phyloP scores from a whole-genome alignment of 2,329 filamentous ascomycete species.

The Epichloe sibirici region DNA sequence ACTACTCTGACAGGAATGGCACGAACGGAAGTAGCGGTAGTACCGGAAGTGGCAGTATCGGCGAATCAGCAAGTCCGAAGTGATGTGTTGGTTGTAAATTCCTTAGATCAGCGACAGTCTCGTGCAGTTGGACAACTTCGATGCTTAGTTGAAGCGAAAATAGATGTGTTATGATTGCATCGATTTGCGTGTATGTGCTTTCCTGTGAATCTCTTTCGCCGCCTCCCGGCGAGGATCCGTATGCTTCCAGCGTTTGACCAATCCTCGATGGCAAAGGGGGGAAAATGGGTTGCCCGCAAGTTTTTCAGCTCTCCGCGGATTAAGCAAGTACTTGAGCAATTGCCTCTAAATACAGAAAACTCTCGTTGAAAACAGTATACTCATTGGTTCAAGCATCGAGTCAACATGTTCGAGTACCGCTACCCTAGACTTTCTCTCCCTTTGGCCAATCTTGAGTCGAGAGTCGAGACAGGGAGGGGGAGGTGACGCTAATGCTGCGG shows the following conservation, averaged over 20 bases:
- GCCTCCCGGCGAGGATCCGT: too few species aligned
- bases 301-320: too few species aligned
- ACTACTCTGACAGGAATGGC: constrained; percentile 9
- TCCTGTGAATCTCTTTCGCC: too few species aligned
- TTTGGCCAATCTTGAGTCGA: neutral
- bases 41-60: constrained; percentile 37
- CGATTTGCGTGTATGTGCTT: neutral
- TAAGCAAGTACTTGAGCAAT: too few species aligned
- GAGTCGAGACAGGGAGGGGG: neutral
- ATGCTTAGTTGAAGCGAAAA: constrained; percentile 4
- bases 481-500: neutral
- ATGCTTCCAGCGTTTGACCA: too few species aligned
- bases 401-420: too few species aligned
- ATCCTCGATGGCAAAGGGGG: too few species aligned
- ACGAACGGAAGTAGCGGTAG: constrained; percentile 28
- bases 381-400: too few species aligned
- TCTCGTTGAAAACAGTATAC: too few species aligned
- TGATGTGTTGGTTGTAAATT: neutral
- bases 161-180: constrained; percentile 1
- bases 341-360: too few species aligned
- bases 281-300: too few species aligned
- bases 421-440: neutral
- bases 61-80: constrained; percentile 40
- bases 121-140: neutral
- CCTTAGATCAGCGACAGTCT: neutral